Percentiles rank a stretch among this genome's conserved stretches.
Evolutionary conservation across 768 basidiomycete genomes (phyloP).

Genomic region (Tylopilus subfusipes): DNA sequence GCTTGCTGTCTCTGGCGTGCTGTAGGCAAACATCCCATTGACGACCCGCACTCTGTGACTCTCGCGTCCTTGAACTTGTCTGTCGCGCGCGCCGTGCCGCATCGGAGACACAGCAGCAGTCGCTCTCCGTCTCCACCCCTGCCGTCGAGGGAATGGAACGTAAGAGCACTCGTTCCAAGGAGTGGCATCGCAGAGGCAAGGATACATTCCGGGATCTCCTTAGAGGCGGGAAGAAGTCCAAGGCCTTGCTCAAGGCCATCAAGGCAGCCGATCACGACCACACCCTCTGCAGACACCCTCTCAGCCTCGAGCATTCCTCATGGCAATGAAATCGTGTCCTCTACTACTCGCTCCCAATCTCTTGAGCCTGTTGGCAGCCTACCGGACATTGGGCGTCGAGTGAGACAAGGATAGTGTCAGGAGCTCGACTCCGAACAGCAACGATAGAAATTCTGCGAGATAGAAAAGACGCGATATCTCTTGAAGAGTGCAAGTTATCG

Average conservation of each 20-base stretch:
- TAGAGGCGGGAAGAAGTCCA: slow-evolving; percentile 49
- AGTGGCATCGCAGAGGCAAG: slow-evolving; percentile 55
- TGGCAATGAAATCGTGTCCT: slow-evolving; percentile 16
- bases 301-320: slow-evolving; percentile 2
- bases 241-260: slow-evolving; percentile 16
- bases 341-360: slow-evolving; percentile 23
- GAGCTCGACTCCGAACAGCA: neutral
- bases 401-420: slow-evolving; percentile 4
- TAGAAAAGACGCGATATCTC: neutral
- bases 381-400: neutral
- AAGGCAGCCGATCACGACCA: slow-evolving; percentile 6
- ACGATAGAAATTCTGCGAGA: neutral
- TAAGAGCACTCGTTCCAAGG: slow-evolving; percentile 48
- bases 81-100: slow-evolving; percentile 1
- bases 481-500: no score
- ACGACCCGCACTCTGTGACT: neutral
- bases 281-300: slow-evolving; percentile 5
- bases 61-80: slow-evolving; percentile 11
- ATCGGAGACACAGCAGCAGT: no score
- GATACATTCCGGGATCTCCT: slow-evolving; percentile 53
- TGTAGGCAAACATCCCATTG: no score
- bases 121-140: no score
- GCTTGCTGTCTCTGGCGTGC: slow-evolving; percentile 40
- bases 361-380: slow-evolving; percentile 3
- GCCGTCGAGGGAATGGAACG: slow-evolving; percentile 5